Evolutionary conservation across 352 stramenopile genomes (phyloP).

Genomic region (Blastocystis sp.): DNA sequence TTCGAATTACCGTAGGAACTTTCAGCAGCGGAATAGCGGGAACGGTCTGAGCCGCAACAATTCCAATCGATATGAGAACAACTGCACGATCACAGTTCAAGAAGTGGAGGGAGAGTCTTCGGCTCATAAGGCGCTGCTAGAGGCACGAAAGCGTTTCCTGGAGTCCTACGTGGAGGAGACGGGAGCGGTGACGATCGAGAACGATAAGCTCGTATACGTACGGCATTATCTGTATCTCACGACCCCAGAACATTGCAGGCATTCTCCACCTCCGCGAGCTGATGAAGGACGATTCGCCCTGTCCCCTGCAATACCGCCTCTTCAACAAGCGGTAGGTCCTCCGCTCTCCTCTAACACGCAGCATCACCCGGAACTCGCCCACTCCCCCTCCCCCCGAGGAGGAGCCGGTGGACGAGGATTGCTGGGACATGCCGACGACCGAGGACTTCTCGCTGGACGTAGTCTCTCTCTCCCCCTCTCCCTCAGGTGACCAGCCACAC

Average conservation of each 20-base stretch:
- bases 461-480: background rate
- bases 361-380: background rate
- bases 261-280: background rate
- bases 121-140: background rate
- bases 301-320: slow-evolving; percentile 3
- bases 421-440: slow-evolving; percentile 38
- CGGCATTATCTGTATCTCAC: background rate
- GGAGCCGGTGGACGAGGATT: slow-evolving; percentile 26
- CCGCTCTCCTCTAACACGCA: background rate
- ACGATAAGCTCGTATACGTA: slow-evolving; percentile 37
- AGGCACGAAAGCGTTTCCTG: background rate
- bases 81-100: background rate
- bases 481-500: background rate
- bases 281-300: background rate
- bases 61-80: background rate
- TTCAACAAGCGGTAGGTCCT: background rate
- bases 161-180: background rate
- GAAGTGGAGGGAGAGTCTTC: background rate
- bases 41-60: background rate
- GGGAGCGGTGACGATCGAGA: background rate
- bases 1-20: background rate
- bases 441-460: slow-evolving; percentile 24
- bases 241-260: background rate
- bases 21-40: background rate
- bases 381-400: background rate